A percentile compares a stretch with the other conserved stretches of the same genome.
Evolutionary conservation across 179 eudicot species (phyloP).

Genomic region (Beta lomatogona): DNA sequence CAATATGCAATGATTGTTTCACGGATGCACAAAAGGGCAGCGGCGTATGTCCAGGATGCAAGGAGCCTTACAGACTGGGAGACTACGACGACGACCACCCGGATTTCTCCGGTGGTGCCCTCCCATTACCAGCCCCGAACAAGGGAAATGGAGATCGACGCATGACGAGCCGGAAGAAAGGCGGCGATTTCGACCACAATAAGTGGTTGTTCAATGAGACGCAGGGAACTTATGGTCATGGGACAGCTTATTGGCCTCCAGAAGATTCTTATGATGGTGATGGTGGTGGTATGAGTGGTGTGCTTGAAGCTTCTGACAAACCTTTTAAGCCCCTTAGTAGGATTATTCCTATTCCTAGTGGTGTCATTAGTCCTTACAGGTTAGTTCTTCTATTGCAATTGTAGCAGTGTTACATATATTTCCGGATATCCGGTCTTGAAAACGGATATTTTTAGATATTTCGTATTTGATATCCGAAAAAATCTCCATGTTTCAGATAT

Average conservation of each 20-base stretch:
- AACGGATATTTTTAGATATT: no score
- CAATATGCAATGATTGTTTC: slow-evolving; percentile 39
- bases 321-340: slow-evolving; percentile 79
- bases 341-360: slow-evolving; percentile 47
- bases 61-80: slow-evolving; percentile 36
- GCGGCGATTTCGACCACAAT: slow-evolving; percentile 76
- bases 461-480: no score
- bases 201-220: slow-evolving; percentile 84
- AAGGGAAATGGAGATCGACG: slow-evolving; percentile 43
- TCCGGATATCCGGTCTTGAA: no score
- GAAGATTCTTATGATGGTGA: slow-evolving; percentile 58
- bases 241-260: slow-evolving; percentile 86
- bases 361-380: slow-evolving; percentile 84
- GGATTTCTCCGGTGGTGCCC: slow-evolving; percentile 49
- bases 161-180: slow-evolving; percentile 64
- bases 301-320: slow-evolving; percentile 60
- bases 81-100: slow-evolving; percentile 58
- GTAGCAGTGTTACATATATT: no score
- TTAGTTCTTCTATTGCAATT: not conserved
- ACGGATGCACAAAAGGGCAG: slow-evolving; percentile 35
- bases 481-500: no score
- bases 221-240: slow-evolving; percentile 83
- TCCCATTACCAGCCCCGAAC: slow-evolving; percentile 62
- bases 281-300: slow-evolving; percentile 42
- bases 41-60: slow-evolving; percentile 43